These are phyloP conservation scores for Aschersonia sp. DNA, from an alignment of 2,329 filamentous ascomycete species.

Conservation along the genomic window DNA sequence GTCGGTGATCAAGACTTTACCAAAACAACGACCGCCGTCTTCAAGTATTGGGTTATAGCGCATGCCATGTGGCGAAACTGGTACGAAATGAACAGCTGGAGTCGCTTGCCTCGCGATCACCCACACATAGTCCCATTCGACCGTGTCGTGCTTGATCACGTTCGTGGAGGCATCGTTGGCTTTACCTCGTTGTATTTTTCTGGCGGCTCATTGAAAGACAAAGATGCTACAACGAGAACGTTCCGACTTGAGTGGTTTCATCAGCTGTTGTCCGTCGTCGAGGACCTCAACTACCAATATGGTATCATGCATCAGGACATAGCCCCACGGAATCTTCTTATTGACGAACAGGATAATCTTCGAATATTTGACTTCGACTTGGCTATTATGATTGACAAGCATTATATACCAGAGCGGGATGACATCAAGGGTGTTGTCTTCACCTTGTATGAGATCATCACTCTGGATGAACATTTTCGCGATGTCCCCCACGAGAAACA, in stretches of 20 bases:
- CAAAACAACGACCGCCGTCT: constrained; percentile 8
- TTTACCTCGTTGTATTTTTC: constrained; percentile 20
- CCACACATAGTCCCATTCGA: constrained; percentile 22
- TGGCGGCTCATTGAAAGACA: constrained; percentile 17
- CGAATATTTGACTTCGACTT: constrained; percentile 22
- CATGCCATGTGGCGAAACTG: constrained; percentile 10
- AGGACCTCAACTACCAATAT: constrained; percentile 20
- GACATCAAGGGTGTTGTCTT: constrained; percentile 20
- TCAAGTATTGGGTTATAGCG: constrained; percentile 19
- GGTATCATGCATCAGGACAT: constrained; percentile 25
- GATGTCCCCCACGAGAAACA: constrained; percentile 11
- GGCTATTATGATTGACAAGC: background rate
- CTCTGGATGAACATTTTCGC: constrained; percentile 11
- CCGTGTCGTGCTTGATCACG: constrained; percentile 16
- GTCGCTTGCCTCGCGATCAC: constrained; percentile 18
- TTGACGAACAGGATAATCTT: constrained; percentile 19
- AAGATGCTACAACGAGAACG: constrained; percentile 10
- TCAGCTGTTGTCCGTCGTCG: constrained; percentile 19
- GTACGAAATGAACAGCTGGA: constrained; percentile 20
- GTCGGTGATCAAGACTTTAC: background rate
- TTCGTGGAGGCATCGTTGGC: constrained; percentile 17
- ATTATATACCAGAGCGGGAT: constrained; percentile 7
- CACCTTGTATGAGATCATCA: constrained; percentile 21
- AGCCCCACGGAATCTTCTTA: constrained; percentile 19
- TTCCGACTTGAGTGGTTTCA: constrained; percentile 21